These are phyloP conservation scores for Ophiostoma perfectum DNA, from an alignment of 2,329 filamentous ascomycete genomes.

Conservation along the genomic window DNA sequence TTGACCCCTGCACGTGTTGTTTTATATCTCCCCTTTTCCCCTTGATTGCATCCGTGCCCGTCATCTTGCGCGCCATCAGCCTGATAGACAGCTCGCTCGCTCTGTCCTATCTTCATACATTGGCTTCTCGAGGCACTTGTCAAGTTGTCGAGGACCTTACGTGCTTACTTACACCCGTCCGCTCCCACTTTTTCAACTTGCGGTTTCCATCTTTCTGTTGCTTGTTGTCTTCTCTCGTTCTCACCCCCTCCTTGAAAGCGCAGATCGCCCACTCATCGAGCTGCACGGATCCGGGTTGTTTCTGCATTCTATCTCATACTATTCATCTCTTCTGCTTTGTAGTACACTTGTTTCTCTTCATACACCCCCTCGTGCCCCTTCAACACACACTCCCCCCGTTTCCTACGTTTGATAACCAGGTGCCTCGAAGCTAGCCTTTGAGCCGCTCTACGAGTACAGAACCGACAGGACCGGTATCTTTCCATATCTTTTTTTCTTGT, in stretches of 20 bases:
- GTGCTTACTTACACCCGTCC: background rate
- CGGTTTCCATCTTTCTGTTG: background rate
- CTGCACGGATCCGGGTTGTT: constrained; percentile 2
- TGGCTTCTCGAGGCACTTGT: background rate
- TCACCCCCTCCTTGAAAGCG: background rate
- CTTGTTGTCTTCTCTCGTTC: background rate
- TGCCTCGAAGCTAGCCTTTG: constrained; percentile 21
- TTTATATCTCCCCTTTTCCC: constrained; percentile 15
- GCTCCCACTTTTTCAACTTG: background rate
- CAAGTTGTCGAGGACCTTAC: background rate
- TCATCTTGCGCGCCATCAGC: background rate
- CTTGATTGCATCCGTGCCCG: constrained; percentile 13
- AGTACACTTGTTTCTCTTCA: background rate
- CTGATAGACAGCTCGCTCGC: background rate
- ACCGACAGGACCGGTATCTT: constrained; percentile 15
- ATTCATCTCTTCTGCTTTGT: background rate
- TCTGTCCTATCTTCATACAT: background rate
- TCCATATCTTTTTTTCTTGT: background rate
- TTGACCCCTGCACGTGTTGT: constrained; percentile 13
- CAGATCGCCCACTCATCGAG: constrained; percentile 1
- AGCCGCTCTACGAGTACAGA: background rate
- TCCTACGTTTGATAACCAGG: too few relatives aligned
- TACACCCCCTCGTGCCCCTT: background rate
- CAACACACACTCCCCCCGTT: constrained; percentile 6
- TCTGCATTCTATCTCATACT: background rate